phyloP scores from a whole-genome alignment of 805 yeast genomes.

The Yarrowia sp. region DNA sequence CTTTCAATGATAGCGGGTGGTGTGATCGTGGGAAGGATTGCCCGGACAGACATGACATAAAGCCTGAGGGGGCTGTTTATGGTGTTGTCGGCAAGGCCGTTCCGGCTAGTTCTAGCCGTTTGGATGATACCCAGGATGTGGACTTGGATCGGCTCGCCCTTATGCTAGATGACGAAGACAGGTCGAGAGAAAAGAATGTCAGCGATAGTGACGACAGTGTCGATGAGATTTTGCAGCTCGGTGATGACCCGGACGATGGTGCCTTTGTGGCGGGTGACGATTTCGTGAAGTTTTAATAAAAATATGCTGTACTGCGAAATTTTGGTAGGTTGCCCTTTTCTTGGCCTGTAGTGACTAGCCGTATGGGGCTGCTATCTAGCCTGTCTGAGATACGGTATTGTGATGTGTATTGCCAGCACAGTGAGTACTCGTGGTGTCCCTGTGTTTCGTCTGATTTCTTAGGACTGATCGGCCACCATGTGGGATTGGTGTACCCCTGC shows the following conservation, averaged over 20 bases:
- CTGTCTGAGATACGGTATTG: too few relatives aligned
- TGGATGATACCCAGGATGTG: slow-evolving; percentile 22
- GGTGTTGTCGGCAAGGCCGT: background rate
- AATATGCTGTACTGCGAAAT: too few relatives aligned
- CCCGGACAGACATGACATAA: slow-evolving; percentile 3
- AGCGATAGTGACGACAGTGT: slow-evolving; percentile 23
- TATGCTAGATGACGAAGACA: slow-evolving; percentile 1
- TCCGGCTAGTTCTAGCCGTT: background rate
- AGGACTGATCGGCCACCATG: too few relatives aligned
- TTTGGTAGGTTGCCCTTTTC: too few relatives aligned
- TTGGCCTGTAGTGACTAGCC: too few relatives aligned
- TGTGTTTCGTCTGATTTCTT: too few relatives aligned
- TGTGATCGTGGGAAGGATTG: slow-evolving; percentile 14
- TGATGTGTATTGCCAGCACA: too few relatives aligned
- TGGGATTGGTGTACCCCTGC: too few relatives aligned
- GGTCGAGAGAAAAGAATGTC: background rate
- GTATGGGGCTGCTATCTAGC: too few relatives aligned
- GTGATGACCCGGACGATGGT: slow-evolving; percentile 1
- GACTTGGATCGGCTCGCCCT: slow-evolving; percentile 21
- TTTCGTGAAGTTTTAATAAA: slow-evolving; percentile 13
- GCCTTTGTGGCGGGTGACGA: slow-evolving; percentile 20
- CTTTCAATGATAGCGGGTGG: slow-evolving; percentile 18
- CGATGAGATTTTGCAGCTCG: slow-evolving; percentile 11
- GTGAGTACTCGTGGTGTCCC: too few relatives aligned
- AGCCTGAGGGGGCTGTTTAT: background rate